phyloP scores from a whole-genome alignment of 176 grass and related monocot species.

The Chrysopogon serrulatus region DNA sequence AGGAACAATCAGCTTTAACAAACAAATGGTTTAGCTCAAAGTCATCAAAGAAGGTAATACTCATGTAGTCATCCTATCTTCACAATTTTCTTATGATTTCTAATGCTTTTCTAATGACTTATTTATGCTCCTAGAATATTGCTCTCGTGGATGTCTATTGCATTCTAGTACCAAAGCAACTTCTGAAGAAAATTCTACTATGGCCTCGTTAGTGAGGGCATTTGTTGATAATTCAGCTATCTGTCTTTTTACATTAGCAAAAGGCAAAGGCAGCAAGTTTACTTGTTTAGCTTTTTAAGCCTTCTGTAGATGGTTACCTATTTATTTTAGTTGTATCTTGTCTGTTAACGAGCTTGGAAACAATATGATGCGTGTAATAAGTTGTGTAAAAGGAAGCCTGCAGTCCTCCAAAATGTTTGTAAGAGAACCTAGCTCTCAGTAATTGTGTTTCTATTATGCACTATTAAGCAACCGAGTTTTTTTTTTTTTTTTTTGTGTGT shows the following conservation, averaged over 20 bases:
- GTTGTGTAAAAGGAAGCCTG: background rate
- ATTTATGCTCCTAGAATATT: background rate
- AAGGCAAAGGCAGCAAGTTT: background rate
- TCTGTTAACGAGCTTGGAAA: background rate
- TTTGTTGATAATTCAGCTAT: background rate
- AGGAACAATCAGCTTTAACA: slow-evolving; percentile 45
- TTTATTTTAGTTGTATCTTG: background rate
- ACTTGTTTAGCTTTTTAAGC: background rate
- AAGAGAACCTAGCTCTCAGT: background rate
- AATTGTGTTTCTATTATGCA: background rate
- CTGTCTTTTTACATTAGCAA: background rate
- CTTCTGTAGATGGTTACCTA: background rate
- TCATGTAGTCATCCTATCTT: background rate
- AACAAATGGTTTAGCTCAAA: slow-evolving; percentile 90
- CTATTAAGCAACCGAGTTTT: background rate
- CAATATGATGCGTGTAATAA: background rate
- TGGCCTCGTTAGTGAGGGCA: background rate
- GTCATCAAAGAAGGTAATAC: slow-evolving; percentile 79
- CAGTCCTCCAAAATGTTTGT: background rate
- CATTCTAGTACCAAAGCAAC: background rate
- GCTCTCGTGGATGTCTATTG: background rate
- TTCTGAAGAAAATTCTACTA: background rate
- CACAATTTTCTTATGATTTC: background rate
- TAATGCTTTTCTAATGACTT: no score
- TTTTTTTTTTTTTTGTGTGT: no score